A percentile compares a stretch with the other conserved stretches of the same genome.
These are phyloP conservation scores for Fusarium torreyae DNA, from an alignment of 2,329 filamentous ascomycete genomes.

Conservation along the genomic window DNA sequence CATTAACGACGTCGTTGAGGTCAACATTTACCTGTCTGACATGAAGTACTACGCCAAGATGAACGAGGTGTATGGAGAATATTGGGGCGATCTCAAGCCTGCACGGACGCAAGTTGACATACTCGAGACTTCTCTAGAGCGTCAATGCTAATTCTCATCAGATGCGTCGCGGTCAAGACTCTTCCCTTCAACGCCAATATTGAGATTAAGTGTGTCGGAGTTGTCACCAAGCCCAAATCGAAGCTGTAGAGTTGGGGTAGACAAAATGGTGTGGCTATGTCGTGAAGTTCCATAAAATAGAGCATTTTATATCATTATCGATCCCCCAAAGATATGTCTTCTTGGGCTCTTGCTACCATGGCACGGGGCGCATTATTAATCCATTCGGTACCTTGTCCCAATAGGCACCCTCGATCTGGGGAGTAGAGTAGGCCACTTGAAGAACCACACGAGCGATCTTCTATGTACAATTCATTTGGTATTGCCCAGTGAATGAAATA, in stretches of 20 bases:
- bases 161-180: slow-evolving; percentile 53
- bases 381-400: too few species aligned
- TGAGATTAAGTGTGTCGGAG: slow-evolving; percentile 51
- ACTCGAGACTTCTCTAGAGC: accelerated
- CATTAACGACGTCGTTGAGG: slow-evolving; percentile 77
- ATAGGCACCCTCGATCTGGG: too few species aligned
- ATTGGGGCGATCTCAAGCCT: slow-evolving; percentile 69
- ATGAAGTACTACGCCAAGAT: slow-evolving; percentile 82
- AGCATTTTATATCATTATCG: too few species aligned
- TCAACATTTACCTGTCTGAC: slow-evolving; percentile 78
- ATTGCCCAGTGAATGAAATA: too few species aligned
- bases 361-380: too few species aligned
- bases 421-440: too few species aligned
- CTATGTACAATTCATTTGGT: too few species aligned
- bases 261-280: not conserved
- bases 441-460: too few species aligned
- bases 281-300: not conserved
- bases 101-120: slow-evolving; percentile 52
- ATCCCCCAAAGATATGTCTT: too few species aligned
- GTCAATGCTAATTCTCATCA: slow-evolving; percentile 9
- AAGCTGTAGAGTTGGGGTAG: slow-evolving; percentile 26
- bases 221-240: slow-evolving; percentile 41
- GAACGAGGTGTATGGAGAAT: slow-evolving; percentile 80
- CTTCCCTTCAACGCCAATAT: slow-evolving; percentile 50
- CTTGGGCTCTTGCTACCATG: too few species aligned